Percentiles rank a stretch among this genome's conserved stretches.
Conservation (phyloP, 768 basidiomycete species). For the Lentinula aciculospora region DNA sequence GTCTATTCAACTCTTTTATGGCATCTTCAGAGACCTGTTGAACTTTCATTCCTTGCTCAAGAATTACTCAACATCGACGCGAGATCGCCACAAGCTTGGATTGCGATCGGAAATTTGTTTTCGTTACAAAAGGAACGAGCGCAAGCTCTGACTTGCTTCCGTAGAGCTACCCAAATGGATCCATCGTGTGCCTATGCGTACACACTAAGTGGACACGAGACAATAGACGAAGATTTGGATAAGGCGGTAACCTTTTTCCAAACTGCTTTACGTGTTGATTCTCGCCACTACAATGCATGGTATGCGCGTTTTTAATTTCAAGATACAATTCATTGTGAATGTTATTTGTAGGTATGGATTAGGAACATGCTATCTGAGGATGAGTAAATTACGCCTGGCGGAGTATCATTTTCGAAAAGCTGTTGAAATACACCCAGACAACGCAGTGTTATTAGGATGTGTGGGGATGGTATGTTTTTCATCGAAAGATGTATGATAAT, state of each 20-base stretch:
- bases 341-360: slow-evolving; percentile 84
- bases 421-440: slow-evolving; percentile 86
- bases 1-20: slow-evolving; percentile 93
- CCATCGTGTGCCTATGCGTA: slow-evolving; percentile 92
- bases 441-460: slow-evolving; percentile 93
- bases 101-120: slow-evolving; percentile 93
- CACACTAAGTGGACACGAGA: slow-evolving; percentile 95
- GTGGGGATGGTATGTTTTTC: slow-evolving; percentile 82
- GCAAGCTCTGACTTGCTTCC: slow-evolving; percentile 92
- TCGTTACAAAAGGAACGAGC: slow-evolving; percentile 91
- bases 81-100: slow-evolving; percentile 88
- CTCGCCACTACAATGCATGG: slow-evolving; percentile 98
- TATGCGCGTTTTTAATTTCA: slow-evolving; percentile 35
- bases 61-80: slow-evolving; percentile 82
- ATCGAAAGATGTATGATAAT: neutral
- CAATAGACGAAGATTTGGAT: slow-evolving; percentile 91
- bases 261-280: slow-evolving; percentile 84
- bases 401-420: slow-evolving; percentile 97
- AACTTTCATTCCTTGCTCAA: slow-evolving; percentile 90
- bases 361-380: slow-evolving; percentile 92
- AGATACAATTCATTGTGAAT: slow-evolving; percentile 21
- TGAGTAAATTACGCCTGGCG: slow-evolving; percentile 88
- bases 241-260: slow-evolving; percentile 90
- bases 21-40: slow-evolving; percentile 83
- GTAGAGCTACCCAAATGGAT: slow-evolving; percentile 84